Evolutionary conservation across 2,329 filamentous ascomycete species (phyloP).

Genomic region (Diaporthe australafricana): DNA sequence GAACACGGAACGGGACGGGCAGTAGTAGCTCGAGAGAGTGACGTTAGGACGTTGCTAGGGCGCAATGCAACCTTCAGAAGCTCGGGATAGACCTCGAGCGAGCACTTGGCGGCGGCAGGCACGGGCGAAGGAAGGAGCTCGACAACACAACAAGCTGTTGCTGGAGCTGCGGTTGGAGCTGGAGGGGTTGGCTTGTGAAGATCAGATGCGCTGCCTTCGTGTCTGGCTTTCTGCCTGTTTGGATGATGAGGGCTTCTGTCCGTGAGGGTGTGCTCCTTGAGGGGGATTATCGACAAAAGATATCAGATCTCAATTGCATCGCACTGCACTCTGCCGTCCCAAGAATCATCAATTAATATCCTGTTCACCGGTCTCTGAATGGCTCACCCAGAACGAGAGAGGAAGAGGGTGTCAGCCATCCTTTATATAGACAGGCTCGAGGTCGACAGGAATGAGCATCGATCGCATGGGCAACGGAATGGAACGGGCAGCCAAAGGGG

Average conservation of each 20-base stretch:
- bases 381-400: background rate
- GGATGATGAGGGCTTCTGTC: background rate
- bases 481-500: conserved; percentile 10
- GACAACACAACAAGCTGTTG: background rate
- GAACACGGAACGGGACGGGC: background rate
- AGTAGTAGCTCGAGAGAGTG: conserved; percentile 20
- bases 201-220: background rate
- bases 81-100: background rate
- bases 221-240: background rate
- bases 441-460: background rate
- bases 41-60: conserved; percentile 10
- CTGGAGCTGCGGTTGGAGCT: background rate
- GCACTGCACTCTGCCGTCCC: background rate
- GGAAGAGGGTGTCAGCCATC: conserved; percentile 3
- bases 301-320: conserved; percentile 10
- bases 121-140: background rate
- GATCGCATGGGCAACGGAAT: background rate
- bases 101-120: conserved; percentile 1
- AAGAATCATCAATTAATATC: background rate
- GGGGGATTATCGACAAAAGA: background rate
- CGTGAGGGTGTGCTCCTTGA: background rate
- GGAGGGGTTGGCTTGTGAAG: conserved; percentile 15
- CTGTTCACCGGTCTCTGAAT: conserved; percentile 5
- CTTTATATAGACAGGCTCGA: conserved; percentile 18
- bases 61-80: background rate